A percentile compares a stretch with the other conserved stretches of the same genome.
Conservation (phyloP, 371 early-diverging fungal genomes). For the Mortierella sp. region DNA sequence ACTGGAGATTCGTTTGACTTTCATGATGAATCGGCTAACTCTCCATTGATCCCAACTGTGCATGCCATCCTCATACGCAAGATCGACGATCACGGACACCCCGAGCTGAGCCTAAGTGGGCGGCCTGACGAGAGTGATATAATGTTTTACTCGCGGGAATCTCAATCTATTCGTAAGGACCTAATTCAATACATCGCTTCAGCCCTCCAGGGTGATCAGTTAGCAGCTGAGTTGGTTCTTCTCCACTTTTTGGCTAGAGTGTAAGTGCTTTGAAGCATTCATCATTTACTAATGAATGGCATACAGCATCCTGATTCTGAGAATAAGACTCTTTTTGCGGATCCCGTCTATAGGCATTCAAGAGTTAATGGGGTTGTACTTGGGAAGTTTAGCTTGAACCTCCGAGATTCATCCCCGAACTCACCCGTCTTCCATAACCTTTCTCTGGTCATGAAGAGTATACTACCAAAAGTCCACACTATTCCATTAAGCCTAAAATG, state of each 20-base stretch:
- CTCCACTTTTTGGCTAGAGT: slow-evolving; percentile 69
- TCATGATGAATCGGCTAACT: slow-evolving; percentile 22
- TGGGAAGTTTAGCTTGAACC: slow-evolving; percentile 54
- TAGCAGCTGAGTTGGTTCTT: slow-evolving; percentile 72
- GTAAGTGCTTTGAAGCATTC: slow-evolving; percentile 53
- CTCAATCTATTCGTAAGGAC: slow-evolving; percentile 57
- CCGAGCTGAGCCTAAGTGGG: slow-evolving; percentile 31
- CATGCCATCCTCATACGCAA: slow-evolving; percentile 45
- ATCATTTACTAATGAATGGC: background rate
- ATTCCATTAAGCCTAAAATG: slow-evolving; percentile 65
- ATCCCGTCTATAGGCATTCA: slow-evolving; percentile 19
- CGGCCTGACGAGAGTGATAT: slow-evolving; percentile 23
- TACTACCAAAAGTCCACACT: slow-evolving; percentile 62
- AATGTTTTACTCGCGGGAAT: slow-evolving; percentile 26
- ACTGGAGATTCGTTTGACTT: slow-evolving; percentile 41
- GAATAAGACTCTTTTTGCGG: background rate
- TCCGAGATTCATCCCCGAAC: slow-evolving; percentile 21
- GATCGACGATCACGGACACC: slow-evolving; percentile 51
- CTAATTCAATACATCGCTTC: slow-evolving; percentile 68
- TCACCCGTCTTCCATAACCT: slow-evolving; percentile 18
- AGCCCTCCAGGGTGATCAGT: slow-evolving; percentile 62
- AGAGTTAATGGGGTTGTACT: slow-evolving; percentile 39
- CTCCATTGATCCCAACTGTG: slow-evolving; percentile 38
- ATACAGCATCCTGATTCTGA: background rate
- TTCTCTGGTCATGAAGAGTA: slow-evolving; percentile 38